Evolutionary conservation across 441 rosid genomes (phyloP).

Genomic region (Arabidopsis lyrata): DNA sequence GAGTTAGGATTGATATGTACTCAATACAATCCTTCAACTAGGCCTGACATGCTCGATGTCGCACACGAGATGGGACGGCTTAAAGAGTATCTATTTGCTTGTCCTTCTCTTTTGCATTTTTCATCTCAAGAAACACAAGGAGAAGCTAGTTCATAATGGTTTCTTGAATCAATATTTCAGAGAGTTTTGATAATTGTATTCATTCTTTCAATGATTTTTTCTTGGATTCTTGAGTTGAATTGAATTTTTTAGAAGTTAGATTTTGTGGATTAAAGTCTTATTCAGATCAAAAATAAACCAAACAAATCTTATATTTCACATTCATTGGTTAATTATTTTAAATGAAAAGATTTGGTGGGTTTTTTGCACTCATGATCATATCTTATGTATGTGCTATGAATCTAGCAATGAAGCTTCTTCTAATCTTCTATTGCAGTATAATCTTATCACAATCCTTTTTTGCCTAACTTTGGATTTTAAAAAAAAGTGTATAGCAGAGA

Average conservation of each 20-base stretch:
- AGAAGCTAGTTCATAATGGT: constrained; percentile 35
- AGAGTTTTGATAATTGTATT: constrained; percentile 29
- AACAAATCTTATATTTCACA: constrained; percentile 36
- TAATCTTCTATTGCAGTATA: constrained; percentile 28
- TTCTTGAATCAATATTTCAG: constrained; percentile 17
- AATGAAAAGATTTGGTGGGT: constrained; percentile 19
- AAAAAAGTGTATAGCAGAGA: background rate
- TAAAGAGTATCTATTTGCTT: constrained; percentile 65
- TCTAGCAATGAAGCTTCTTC: constrained; percentile 40
- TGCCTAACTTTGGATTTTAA: constrained; percentile 43
- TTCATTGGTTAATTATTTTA: constrained; percentile 25
- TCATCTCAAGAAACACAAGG: constrained; percentile 31
- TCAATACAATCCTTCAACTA: constrained; percentile 67
- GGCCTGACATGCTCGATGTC: constrained; percentile 85
- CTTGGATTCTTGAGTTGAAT: constrained; percentile 29
- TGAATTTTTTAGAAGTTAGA: constrained; percentile 6
- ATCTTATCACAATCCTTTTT: constrained; percentile 30
- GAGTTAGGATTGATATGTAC: constrained; percentile 87
- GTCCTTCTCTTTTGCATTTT: constrained; percentile 42
- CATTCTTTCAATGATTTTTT: constrained; percentile 24
- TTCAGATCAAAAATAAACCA: constrained; percentile 30
- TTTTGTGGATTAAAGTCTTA: constrained; percentile 22
- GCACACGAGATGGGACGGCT: constrained; percentile 74
- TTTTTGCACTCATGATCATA: constrained; percentile 34
- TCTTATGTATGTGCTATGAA: constrained; percentile 37